These are phyloP conservation scores for Tetrapisispora nanseiensis DNA, from an alignment of 805 yeast genomes.

Conservation along the genomic window DNA sequence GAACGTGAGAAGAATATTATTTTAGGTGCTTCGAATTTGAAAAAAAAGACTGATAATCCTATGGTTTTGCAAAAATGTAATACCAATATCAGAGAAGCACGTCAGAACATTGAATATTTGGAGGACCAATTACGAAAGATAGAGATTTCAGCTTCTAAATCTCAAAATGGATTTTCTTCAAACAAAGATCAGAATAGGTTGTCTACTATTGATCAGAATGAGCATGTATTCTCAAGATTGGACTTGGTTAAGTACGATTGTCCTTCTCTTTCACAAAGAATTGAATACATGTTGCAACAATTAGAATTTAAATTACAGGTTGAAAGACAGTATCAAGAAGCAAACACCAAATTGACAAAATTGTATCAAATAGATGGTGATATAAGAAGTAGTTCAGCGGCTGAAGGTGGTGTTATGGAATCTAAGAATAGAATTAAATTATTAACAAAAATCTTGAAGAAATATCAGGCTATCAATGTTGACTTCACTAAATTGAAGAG, in stretches of 20 bases:
- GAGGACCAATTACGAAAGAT: conserved; percentile 66
- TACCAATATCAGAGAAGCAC: conserved; percentile 82
- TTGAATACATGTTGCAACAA: conserved; percentile 91
- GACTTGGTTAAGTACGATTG: conserved; percentile 88
- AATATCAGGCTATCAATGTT: conserved; percentile 83
- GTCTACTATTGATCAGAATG: conserved; percentile 33
- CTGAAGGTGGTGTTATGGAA: conserved; percentile 79
- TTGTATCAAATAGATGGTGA: conserved; percentile 90
- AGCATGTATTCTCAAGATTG: conserved; percentile 45
- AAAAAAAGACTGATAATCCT: conserved; percentile 67
- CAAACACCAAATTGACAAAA: conserved; percentile 79
- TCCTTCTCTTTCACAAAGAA: conserved; percentile 88
- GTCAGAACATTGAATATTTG: conserved; percentile 80
- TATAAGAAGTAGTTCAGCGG: conserved; percentile 71
- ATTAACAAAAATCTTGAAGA: conserved; percentile 70
- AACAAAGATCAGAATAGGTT: conserved; percentile 19
- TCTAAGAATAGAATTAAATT: conserved; percentile 78
- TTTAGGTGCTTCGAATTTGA: conserved; percentile 74
- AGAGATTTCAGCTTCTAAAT: conserved; percentile 11
- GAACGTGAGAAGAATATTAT: conserved; percentile 83
- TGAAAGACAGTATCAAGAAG: conserved; percentile 86
- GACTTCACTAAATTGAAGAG: conserved; percentile 46
- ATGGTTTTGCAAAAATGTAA: conserved; percentile 86
- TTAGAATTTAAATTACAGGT: conserved; percentile 88
- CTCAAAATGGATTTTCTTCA: conserved; percentile 4